phyloP scores from a whole-genome alignment of 2,329 filamentous ascomycete species.

The Curvularia eragrostidis region DNA sequence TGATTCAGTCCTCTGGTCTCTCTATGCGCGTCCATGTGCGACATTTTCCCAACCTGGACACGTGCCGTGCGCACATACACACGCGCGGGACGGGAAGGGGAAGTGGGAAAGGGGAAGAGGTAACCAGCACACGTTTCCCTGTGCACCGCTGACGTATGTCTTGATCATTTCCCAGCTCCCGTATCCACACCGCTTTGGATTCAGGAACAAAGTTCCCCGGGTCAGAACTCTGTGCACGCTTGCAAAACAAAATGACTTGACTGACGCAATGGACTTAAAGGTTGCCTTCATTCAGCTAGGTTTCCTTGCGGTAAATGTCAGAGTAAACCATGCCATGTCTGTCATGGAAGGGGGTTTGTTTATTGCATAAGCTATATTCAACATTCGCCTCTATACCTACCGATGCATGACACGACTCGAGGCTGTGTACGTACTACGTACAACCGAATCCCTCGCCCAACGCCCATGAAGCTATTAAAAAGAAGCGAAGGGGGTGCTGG shows the following conservation, averaged over 20 bases:
- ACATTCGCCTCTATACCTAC: too few relatives aligned
- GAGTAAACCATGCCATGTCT: too few relatives aligned
- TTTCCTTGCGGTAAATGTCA: too few relatives aligned
- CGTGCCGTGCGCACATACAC: neutral
- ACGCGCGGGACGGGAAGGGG: neutral
- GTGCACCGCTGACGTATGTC: neutral
- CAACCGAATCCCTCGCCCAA: neutral
- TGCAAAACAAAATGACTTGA: too few relatives aligned
- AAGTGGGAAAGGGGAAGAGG: neutral
- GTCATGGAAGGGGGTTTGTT: too few relatives aligned
- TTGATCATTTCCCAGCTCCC: too few relatives aligned
- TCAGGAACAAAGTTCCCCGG: too few relatives aligned
- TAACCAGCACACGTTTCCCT: neutral
- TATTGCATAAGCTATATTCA: too few relatives aligned
- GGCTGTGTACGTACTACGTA: neutral
- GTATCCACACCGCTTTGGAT: too few relatives aligned
- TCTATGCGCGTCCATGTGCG: neutral
- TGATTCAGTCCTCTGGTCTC: conserved; percentile 8
- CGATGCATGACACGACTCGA: neutral
- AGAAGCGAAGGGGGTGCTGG: neutral
- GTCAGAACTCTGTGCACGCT: too few relatives aligned
- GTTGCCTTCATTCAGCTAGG: too few relatives aligned
- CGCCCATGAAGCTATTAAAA: neutral
- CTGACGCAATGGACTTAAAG: too few relatives aligned
- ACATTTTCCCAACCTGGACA: neutral